Base-by-base conservation (phyloP, 2,329 filamentous ascomycete genomes). In the Amauroascus niger region DNA sequence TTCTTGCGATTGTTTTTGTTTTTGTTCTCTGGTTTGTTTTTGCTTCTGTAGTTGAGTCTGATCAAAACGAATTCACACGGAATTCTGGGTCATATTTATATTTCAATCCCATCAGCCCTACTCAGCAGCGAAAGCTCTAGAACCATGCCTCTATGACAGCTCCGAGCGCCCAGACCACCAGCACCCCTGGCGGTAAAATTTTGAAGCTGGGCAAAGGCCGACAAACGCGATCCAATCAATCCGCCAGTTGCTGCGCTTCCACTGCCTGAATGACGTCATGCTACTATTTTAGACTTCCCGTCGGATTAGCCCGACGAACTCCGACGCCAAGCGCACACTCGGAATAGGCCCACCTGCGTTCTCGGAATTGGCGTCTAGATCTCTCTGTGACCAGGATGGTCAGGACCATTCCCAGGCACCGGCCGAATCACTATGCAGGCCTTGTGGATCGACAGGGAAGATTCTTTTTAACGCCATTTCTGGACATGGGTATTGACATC, bases 281-380 rank as follows among this genome's bases (percentile, higher is more conserved):
- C 43, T 22, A 2, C n/a, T 7, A 24, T 11, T 28, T 40, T 50
- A 51, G 49, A 32, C 37, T 51, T 43, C 41, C 50, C 32, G 40
- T 39, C 50, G 30, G 50, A 46, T 13, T 52, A 28, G 33, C 37
- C 37, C 14, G 18, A 13, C 11, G 41, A 52, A 46, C 30, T 46
- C 50, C 50, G 50, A 46, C 11, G 22, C 40, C 13, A 45, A 52
- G 50, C 30, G 49, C 50, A 46, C 28, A 41, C n/a, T 16, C 50
- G 50, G 49, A 52, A 45, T 45, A 24, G 20, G 28, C 18, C 41
- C 30, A 37, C 13, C n/a, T 16, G 49, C 39, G 39, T 35, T n/a
- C 11, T 45, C 49, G 49, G 50, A 52, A 33, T 46, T 45, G 50
- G 41, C 50, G 32, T 52, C 50, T 52, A 46, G 50, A 52, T 46